A percentile compares a stretch with the other conserved stretches of the same genome.
phyloP scores from a whole-genome alignment of 2,329 filamentous ascomycete genomes.

The Blastomyces percursus region DNA sequence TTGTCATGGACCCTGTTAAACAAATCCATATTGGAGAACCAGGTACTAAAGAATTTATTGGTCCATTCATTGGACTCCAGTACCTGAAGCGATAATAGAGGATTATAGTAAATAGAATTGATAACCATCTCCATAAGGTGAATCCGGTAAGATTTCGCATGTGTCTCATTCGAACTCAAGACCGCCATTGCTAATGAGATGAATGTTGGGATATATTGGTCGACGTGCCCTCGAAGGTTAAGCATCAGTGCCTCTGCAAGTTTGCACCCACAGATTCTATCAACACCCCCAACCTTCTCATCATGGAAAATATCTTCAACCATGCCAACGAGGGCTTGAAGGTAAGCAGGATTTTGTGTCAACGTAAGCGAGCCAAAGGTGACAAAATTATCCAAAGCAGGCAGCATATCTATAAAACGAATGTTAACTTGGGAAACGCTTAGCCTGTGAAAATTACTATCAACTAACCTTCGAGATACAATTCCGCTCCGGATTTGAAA shows the following conservation, averaged over 20 bases:
- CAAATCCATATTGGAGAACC: constrained; percentile 92
- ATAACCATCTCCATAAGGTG: constrained; percentile 99
- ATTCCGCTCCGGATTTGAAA: constrained; percentile 92
- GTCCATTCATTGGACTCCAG: constrained; percentile 91
- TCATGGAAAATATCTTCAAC: constrained; percentile 90
- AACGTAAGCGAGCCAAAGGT: constrained; percentile 78
- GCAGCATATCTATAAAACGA: constrained; percentile 68
- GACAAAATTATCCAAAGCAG: constrained; percentile 94
- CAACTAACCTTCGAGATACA: constrained; percentile 64
- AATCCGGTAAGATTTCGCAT: constrained; percentile 87
- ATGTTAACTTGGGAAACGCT: constrained; percentile 10
- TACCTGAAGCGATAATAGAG: constrained; percentile 68
- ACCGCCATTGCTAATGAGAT: constrained; percentile 80
- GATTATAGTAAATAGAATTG: constrained; percentile 97
- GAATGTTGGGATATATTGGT: constrained; percentile 80
- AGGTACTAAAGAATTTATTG: constrained; percentile 96
- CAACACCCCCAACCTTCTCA: constrained; percentile 82
- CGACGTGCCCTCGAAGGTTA: constrained; percentile 76
- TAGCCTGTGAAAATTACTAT: background rate
- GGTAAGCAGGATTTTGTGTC: constrained; percentile 71
- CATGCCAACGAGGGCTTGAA: constrained; percentile 85
- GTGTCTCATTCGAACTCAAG: constrained; percentile 62
- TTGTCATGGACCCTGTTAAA: constrained; percentile 96
- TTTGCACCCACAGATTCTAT: constrained; percentile 95
- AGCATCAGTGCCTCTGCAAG: constrained; percentile 96